phyloP scores from a whole-genome alignment of 345 rosid species.

The Eucalyptus marginata region DNA sequence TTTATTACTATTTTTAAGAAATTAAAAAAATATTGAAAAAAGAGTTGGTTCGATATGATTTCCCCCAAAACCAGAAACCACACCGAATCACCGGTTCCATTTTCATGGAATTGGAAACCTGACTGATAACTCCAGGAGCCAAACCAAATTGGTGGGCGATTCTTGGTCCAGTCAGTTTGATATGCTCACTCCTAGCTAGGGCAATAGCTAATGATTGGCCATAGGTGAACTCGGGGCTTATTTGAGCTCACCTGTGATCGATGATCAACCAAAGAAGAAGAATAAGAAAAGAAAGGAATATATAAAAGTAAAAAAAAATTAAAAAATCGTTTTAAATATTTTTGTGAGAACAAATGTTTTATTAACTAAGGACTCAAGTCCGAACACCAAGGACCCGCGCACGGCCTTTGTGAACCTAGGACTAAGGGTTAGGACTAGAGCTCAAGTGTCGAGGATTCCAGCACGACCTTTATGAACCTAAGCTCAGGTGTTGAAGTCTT shows the following conservation, averaged over 20 bases:
- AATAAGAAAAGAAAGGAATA: not conserved
- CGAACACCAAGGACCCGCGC: fast-evolving
- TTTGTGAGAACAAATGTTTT: not conserved
- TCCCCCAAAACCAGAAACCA: fast-evolving
- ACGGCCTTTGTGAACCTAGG: not conserved
- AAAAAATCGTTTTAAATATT: no score
- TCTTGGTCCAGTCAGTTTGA: fast-evolving
- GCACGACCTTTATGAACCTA: not conserved
- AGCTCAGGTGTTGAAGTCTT: not conserved
- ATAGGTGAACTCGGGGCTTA: not conserved
- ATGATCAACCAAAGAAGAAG: not conserved
- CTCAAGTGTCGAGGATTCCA: not conserved
- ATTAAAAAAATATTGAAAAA: no score
- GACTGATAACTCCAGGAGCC: fast-evolving
- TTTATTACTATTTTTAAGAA: no score
- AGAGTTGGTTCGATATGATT: fast-evolving
- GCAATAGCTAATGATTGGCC: not conserved
- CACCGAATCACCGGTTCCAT: fast-evolving
- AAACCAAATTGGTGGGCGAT: fast-evolving
- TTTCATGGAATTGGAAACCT: no score
- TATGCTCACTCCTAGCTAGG: not conserved
- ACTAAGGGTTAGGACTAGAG: not conserved
- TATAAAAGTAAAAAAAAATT: no score
- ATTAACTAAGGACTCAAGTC: not conserved
- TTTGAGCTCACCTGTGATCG: fast-evolving